These are phyloP conservation scores for Pestalotiopsis fici DNA, from an alignment of 2,329 filamentous ascomycete species.

Conservation along the genomic window DNA sequence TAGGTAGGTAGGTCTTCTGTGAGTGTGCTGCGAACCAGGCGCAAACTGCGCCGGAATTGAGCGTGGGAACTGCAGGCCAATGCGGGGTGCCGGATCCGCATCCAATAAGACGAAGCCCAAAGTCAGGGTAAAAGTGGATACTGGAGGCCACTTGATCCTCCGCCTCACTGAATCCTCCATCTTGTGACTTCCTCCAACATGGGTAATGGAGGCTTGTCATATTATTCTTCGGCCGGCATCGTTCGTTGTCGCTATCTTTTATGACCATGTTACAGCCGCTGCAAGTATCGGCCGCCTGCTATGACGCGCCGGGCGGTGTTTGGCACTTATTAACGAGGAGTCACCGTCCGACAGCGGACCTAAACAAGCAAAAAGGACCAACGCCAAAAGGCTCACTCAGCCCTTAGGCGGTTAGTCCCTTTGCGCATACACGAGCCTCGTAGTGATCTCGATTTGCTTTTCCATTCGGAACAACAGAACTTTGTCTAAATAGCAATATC, in stretches of 20 bases:
- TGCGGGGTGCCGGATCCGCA: background rate
- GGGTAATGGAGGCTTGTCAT: background rate
- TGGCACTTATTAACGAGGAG: background rate
- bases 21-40: background rate
- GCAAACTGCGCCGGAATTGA: background rate
- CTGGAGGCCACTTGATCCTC: slow-evolving; percentile 1
- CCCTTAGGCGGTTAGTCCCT: background rate
- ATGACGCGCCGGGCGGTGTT: no score
- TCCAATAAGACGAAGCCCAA: background rate
- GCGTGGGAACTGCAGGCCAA: background rate
- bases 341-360: slow-evolving; percentile 8
- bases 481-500: background rate
- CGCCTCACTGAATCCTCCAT: background rate
- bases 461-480: background rate
- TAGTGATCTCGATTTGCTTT: background rate
- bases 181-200: slow-evolving; percentile 6
- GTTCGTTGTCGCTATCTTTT: no score
- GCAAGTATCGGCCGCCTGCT: no score
- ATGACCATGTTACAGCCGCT: no score
- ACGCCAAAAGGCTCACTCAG: background rate
- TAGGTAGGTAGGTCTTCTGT: no score
- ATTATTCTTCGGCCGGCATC: background rate
- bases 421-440: background rate
- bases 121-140: background rate
- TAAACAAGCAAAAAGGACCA: background rate